phyloP scores from a whole-genome alignment of 768 basidiomycete species.

The Amanita phalloides region DNA sequence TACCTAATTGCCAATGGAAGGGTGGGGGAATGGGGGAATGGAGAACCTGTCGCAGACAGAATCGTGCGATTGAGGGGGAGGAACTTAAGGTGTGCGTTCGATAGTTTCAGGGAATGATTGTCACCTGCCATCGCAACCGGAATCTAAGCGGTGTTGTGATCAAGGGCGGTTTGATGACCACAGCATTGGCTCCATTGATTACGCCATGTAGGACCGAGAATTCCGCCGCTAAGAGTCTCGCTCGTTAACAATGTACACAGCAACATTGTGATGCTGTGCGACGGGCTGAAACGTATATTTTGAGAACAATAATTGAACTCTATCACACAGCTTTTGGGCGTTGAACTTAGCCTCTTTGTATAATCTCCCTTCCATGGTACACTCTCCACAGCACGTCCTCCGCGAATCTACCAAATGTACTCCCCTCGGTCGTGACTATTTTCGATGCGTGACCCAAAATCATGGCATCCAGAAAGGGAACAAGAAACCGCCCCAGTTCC shows the following conservation, averaged over 20 bases:
- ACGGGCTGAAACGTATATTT: neutral
- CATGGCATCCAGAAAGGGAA: slow-evolving; percentile 64
- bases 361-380: slow-evolving; percentile 41
- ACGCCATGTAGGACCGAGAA: neutral
- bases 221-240: neutral
- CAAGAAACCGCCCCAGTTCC: slow-evolving; percentile 26
- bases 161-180: slow-evolving; percentile 5
- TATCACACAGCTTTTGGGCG: neutral
- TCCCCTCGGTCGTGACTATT: slow-evolving; percentile 61
- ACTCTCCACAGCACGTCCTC: slow-evolving; percentile 56
- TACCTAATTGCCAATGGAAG: neutral
- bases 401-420: slow-evolving; percentile 68
- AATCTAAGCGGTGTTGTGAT: slow-evolving; percentile 2
- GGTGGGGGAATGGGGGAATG: neutral
- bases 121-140: slow-evolving; percentile 5
- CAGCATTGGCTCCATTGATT: neutral
- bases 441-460: slow-evolving; percentile 46
- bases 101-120: slow-evolving; percentile 3
- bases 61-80: neutral
- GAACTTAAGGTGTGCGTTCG: neutral
- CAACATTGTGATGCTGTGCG: no score
- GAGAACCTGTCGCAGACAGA: slow-evolving; percentile 6
- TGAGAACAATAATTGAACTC: slow-evolving; percentile 6
- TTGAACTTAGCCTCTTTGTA: slow-evolving; percentile 30
- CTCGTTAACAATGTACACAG: neutral